Evolutionary conservation across 805 yeast species (phyloP), one percentile per base, ranked within the genome.

Genomic region (Nakazawaea holstii): DNA sequence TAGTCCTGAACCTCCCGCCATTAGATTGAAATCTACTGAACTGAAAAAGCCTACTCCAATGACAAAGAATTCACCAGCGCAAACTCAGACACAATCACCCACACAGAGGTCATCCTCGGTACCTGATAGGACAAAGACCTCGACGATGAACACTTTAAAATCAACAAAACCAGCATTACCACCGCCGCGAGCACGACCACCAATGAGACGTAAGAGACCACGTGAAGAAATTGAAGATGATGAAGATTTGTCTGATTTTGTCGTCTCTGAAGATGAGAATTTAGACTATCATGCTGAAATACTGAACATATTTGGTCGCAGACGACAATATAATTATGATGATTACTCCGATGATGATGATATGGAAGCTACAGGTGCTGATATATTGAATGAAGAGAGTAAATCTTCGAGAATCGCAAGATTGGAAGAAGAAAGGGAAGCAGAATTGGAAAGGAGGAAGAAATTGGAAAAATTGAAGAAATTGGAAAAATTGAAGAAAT

Each of bases 311-410:
- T 86, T 91, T 49, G 88, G 90, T 3, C 73, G 73, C 49, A 70
- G 74, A 46, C 69, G 88, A 39, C 55, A 68, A 0, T 64, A 71
- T 38, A 73, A 70, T 51, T 60, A 68, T 27, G 64, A 66, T 33
- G 68, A 72, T 44, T 72, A 73, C 45, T 80, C 76, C 47, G 77
- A 73, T 46, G 74, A 76, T 7, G 82, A 75, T 49, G 89, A 87
- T 57, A 92, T 94, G 97, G 98, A 92, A 60, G 97, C 97, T 2
- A 84, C 94, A 1, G 97, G 97, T 27, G 82, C 82, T 27, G 97
- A 92, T 53, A 80, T 94, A 24, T 67, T 89, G 37, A 87, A 79
- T 48, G 99, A 92, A 58, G 99, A 92, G 64, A 77, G 70, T 51
- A 59, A 76, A 31, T 84, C 96, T 10, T 70, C 80, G 33, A 73